These are phyloP conservation scores for Onygena corvina DNA, from an alignment of 2,329 filamentous ascomycete species.

Conservation along the genomic window DNA sequence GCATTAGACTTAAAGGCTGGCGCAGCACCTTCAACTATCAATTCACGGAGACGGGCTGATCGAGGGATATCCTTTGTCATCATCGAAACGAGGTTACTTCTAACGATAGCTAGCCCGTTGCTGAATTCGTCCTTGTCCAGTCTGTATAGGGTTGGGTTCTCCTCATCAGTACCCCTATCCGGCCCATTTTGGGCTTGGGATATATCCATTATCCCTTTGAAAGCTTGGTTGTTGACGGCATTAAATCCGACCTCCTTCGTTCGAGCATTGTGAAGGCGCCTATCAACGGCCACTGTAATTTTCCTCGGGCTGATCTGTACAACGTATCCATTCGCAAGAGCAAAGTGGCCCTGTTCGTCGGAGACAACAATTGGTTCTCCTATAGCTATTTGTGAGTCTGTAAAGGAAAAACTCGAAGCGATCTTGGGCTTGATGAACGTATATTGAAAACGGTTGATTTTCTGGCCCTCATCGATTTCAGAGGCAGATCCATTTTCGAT, in stretches of 20 bases:
- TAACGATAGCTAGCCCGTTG: slow-evolving; percentile 88
- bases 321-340: slow-evolving; percentile 83
- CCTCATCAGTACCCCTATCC: slow-evolving; percentile 27
- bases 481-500: slow-evolving; percentile 65
- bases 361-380: slow-evolving; percentile 95
- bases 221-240: slow-evolving; percentile 64
- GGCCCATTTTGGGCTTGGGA: background rate
- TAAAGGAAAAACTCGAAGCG: slow-evolving; percentile 60
- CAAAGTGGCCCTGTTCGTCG: slow-evolving; percentile 89
- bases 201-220: slow-evolving; percentile 85
- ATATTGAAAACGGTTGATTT: slow-evolving; percentile 87
- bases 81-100: slow-evolving; percentile 84
- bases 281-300: slow-evolving; percentile 82
- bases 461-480: slow-evolving; percentile 57
- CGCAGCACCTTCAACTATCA: slow-evolving; percentile 65
- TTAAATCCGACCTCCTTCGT: slow-evolving; percentile 66
- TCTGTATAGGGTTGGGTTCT: slow-evolving; percentile 55
- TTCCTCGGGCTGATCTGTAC: slow-evolving; percentile 60
- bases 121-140: slow-evolving; percentile 97
- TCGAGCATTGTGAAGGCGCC: slow-evolving; percentile 75
- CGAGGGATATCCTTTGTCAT: slow-evolving; percentile 70
- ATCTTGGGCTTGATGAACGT: slow-evolving; percentile 62
- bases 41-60: slow-evolving; percentile 57
- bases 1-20: slow-evolving; percentile 57
- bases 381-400: slow-evolving; percentile 74